A percentile compares a stretch with the other conserved stretches of the same genome.
Evolutionary conservation across 768 basidiomycete genomes (phyloP).

Genomic region (Boletus sp.): DNA sequence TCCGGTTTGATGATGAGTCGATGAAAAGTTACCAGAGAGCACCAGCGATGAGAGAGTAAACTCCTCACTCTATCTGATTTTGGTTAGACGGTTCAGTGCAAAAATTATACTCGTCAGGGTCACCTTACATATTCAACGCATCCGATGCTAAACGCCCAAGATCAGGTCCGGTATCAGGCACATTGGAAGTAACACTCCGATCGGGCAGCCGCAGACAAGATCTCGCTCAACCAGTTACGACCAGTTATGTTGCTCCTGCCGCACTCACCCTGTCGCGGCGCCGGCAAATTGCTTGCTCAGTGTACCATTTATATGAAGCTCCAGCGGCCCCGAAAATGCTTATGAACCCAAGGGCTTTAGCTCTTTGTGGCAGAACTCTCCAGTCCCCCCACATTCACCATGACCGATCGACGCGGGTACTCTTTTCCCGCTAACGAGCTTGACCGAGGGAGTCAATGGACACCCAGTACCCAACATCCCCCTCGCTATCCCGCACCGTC

Average conservation of each 20-base stretch:
- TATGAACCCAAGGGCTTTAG: conserved; percentile 30
- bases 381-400: conserved; percentile 12
- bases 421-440: conserved; percentile 18
- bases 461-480: conserved; percentile 17
- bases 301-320: conserved; percentile 25
- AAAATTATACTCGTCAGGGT: conserved; percentile 27
- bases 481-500: conserved; percentile 26
- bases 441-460: conserved; percentile 26
- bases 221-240: conserved; percentile 30
- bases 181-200: conserved; percentile 22
- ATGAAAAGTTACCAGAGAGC: conserved; percentile 13
- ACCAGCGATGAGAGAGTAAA: conserved; percentile 18
- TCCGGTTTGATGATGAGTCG: conserved; percentile 21
- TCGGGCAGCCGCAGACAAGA: conserved; percentile 28
- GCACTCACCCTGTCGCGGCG: conserved; percentile 31
- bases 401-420: conserved; percentile 33
- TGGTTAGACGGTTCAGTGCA: conserved; percentile 28
- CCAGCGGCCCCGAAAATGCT: conserved; percentile 34
- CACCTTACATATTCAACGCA: conserved; percentile 13
- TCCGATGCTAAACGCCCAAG: conserved; percentile 18
- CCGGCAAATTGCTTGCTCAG: conserved; percentile 31
- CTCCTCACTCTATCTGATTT: conserved; percentile 26
- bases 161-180: conserved; percentile 35
- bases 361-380: conserved; percentile 5
- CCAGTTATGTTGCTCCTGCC: conserved; percentile 29